Conservation (phyloP, 2,329 filamentous ascomycete species). For the Zasmidium cellare region DNA sequence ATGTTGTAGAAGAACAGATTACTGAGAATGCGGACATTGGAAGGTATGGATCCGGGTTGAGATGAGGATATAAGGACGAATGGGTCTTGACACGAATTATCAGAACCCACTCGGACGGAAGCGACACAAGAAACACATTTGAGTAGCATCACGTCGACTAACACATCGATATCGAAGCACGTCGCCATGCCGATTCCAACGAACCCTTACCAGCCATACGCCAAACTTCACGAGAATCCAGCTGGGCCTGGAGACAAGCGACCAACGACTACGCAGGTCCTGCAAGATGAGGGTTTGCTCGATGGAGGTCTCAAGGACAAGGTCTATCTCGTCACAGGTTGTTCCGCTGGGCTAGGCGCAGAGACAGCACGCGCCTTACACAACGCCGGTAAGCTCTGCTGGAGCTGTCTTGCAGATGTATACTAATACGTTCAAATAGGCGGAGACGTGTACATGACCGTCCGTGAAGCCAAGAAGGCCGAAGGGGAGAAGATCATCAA, state of each 20-base stretch:
- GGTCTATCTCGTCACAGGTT: conserved; percentile 41
- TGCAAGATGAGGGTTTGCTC: conserved; percentile 27
- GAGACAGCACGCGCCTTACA: conserved; percentile 44
- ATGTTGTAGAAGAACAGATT: too few relatives aligned
- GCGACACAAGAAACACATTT: too few relatives aligned
- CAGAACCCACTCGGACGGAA: too few relatives aligned
- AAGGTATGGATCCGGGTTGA: too few relatives aligned
- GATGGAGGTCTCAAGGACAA: conserved; percentile 35
- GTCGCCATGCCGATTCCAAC: neutral
- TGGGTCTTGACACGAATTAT: too few relatives aligned
- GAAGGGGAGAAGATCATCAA: conserved; percentile 13
- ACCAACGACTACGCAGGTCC: conserved; percentile 27
- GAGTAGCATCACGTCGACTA: neutral
- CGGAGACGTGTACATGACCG: neutral
- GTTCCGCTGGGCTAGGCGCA: conserved; percentile 41
- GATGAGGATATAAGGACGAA: too few relatives aligned
- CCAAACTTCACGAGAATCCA: neutral
- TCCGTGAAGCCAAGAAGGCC: neutral
- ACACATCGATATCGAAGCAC: neutral
- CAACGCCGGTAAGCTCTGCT: neutral
- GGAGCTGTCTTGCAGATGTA: neutral
- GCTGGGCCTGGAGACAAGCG: conserved; percentile 26
- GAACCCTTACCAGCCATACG: neutral
- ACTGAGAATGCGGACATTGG: too few relatives aligned
- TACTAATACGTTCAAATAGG: neutral